Evolutionary conservation across 805 yeast genomes (phyloP).

Genomic region (Cyberlindnera nakhonratchasimensis): DNA sequence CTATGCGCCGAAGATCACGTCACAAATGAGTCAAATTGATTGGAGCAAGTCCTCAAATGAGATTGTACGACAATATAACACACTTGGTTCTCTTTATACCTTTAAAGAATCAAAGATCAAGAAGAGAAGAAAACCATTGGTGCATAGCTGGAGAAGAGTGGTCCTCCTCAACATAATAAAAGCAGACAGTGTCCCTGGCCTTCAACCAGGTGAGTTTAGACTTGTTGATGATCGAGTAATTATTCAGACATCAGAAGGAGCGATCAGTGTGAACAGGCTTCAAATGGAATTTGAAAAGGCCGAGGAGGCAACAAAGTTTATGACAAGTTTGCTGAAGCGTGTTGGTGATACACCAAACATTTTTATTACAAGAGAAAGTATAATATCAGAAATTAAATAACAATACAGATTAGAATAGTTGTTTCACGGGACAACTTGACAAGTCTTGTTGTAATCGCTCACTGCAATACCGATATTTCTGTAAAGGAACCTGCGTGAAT

Average conservation of each 20-base stretch:
- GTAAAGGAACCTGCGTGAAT: conserved; percentile 64
- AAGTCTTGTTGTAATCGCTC: conserved; percentile 66
- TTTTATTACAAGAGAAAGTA: conserved; percentile 8
- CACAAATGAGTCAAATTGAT: conserved; percentile 38
- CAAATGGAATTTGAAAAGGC: conserved; percentile 54
- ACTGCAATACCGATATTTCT: conserved; percentile 77
- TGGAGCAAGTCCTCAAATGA: conserved; percentile 44
- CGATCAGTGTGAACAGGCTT: conserved; percentile 34
- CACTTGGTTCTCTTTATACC: conserved; percentile 56
- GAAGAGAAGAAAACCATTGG: conserved; percentile 29
- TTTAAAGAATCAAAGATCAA: conserved; percentile 37
- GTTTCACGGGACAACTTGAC: conserved; percentile 45
- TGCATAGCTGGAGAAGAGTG: conserved; percentile 41
- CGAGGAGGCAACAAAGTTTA: conserved; percentile 46
- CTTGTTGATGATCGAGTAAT: conserved; percentile 28
- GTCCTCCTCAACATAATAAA: conserved; percentile 39
- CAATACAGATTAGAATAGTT: not conserved
- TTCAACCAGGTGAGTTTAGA: conserved; percentile 32
- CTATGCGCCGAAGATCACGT: conserved; percentile 54
- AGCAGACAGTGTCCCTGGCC: not conserved
- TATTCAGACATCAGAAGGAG: conserved; percentile 44
- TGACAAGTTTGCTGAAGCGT: conserved; percentile 42
- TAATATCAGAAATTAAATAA: not conserved
- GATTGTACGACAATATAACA: conserved; percentile 42
- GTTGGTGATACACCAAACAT: conserved; percentile 34